Evolutionary conservation across 163 green algal genomes (phyloP).

Genomic region (Volvox carteri): DNA sequence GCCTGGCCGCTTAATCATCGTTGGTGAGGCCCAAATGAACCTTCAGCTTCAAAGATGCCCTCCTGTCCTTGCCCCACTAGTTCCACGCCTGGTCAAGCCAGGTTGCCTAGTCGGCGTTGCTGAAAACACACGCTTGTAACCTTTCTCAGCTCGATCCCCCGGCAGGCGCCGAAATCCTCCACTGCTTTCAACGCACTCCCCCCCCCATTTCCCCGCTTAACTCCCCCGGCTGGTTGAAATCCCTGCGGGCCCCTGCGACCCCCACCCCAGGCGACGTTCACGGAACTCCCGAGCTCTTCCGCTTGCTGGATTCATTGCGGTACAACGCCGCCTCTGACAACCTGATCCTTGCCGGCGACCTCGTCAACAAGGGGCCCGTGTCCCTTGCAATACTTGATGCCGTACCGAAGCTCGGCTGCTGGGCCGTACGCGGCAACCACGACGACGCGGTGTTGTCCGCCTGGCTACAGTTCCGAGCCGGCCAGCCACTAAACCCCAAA

Average conservation of each 20-base stretch:
- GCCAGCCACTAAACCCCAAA: background rate
- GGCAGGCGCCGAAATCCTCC: too few relatives aligned
- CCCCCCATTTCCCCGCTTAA: background rate
- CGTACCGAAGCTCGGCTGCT: slow-evolving; percentile 41
- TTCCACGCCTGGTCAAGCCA: too few relatives aligned
- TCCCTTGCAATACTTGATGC: slow-evolving; percentile 61
- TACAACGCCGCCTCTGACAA: slow-evolving; percentile 67
- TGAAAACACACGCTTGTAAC: too few relatives aligned
- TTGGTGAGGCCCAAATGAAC: slow-evolving; percentile 9
- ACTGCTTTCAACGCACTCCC: background rate
- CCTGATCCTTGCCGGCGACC: slow-evolving; percentile 80
- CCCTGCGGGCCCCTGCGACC: background rate
- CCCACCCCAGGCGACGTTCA: slow-evolving; percentile 74
- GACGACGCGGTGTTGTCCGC: slow-evolving; percentile 75
- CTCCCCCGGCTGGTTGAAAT: too few relatives aligned
- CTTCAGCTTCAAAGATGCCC: background rate
- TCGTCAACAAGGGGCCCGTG: slow-evolving; percentile 80
- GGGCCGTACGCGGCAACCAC: slow-evolving; percentile 83
- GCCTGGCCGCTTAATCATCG: slow-evolving; percentile 58
- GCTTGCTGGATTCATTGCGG: slow-evolving; percentile 66
- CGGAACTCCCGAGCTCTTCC: slow-evolving; percentile 72
- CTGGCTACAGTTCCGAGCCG: background rate
- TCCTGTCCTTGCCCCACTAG: background rate
- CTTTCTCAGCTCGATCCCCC: too few relatives aligned
- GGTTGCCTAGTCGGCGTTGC: too few relatives aligned